These are phyloP conservation scores for Leccinum subtestaceum DNA, from an alignment of 768 basidiomycete genomes.

Conservation along the genomic window DNA sequence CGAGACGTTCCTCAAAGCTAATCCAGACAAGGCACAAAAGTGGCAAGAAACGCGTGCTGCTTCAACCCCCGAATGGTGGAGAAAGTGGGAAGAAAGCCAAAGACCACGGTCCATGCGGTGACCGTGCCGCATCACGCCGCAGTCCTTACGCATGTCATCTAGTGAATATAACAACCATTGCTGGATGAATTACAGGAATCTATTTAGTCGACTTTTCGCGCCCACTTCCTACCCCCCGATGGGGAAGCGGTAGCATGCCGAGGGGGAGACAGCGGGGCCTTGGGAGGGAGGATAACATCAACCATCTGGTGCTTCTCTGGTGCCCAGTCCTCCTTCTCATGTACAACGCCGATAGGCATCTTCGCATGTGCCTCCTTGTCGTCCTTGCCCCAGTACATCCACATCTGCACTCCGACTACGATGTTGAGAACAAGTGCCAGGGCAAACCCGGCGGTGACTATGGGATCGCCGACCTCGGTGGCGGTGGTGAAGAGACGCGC, in stretches of 20 bases:
- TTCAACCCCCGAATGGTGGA: conserved; percentile 30
- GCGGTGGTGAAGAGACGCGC: conserved; percentile 93
- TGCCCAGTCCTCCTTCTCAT: conserved; percentile 31
- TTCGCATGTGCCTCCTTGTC: conserved; percentile 29
- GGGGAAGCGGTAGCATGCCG: conserved; percentile 42
- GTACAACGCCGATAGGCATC: conserved; percentile 17
- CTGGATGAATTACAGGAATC: conserved; percentile 15
- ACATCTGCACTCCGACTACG: conserved; percentile 82
- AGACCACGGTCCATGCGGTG: conserved; percentile 8
- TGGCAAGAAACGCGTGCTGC: conserved; percentile 26
- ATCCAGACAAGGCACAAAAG: conserved; percentile 18
- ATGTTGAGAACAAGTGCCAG: conserved; percentile 80
- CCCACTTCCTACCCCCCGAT: conserved; percentile 58
- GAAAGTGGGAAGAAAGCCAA: conserved; percentile 28
- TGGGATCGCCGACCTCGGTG: conserved; percentile 79
- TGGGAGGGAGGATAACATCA: conserved; percentile 44
- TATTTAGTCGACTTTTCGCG: conserved; percentile 67
- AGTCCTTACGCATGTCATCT: background rate
- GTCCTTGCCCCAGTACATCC: conserved; percentile 74
- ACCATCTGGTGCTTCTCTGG: conserved; percentile 30
- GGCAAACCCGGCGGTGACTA: conserved; percentile 81
- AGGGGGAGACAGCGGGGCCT: conserved; percentile 44
- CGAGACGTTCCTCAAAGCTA: conserved; percentile 25
- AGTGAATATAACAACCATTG: conserved; percentile 15
- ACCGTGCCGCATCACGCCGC: background rate